These are phyloP conservation scores for Aspergillus sclerotialis DNA, from an alignment of 2,329 filamentous ascomycete genomes.

Conservation along the genomic window DNA sequence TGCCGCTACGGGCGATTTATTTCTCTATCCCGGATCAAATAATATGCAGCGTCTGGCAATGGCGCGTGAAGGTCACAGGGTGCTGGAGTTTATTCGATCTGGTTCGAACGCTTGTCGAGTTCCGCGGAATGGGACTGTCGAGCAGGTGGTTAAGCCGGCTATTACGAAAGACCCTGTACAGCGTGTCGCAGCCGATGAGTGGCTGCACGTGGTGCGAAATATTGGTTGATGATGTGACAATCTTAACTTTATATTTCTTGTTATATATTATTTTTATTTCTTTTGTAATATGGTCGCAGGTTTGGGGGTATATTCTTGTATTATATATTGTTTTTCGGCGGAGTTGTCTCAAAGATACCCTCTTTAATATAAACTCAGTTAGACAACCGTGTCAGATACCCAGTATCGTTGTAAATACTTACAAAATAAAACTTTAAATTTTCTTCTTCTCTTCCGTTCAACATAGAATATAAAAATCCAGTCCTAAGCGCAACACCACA, in stretches of 20 bases:
- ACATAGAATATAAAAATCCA: no score
- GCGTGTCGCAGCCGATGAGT: slow-evolving; percentile 24
- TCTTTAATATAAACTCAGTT: no score
- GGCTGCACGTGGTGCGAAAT: slow-evolving; percentile 19
- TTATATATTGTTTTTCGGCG: background rate
- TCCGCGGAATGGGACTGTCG: slow-evolving; percentile 34
- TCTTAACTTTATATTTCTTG: no score
- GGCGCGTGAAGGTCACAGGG: slow-evolving; percentile 37
- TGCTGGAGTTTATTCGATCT: slow-evolving; percentile 34
- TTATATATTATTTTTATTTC: slow-evolving; percentile 1
- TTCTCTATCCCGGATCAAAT: slow-evolving; percentile 34
- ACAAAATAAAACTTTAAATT: no score
- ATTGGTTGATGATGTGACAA: no score
- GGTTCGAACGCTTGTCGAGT: slow-evolving; percentile 31
- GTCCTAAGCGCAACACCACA: no score
- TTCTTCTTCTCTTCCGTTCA: no score
- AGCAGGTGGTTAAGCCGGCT: slow-evolving; percentile 31
- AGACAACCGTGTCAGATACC: no score
- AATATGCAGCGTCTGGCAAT: slow-evolving; percentile 36
- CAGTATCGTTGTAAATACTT: no score
- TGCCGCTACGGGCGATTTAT: slow-evolving; percentile 39
- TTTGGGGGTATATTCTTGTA: background rate
- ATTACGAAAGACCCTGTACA: slow-evolving; percentile 30
- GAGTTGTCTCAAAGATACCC: background rate
- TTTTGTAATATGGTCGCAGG: background rate